Percentiles rank a stretch among this genome's conserved stretches.
Conservation (phyloP, 495 filamentous ascomycete genomes). For the Xylaria flabelliformis region DNA sequence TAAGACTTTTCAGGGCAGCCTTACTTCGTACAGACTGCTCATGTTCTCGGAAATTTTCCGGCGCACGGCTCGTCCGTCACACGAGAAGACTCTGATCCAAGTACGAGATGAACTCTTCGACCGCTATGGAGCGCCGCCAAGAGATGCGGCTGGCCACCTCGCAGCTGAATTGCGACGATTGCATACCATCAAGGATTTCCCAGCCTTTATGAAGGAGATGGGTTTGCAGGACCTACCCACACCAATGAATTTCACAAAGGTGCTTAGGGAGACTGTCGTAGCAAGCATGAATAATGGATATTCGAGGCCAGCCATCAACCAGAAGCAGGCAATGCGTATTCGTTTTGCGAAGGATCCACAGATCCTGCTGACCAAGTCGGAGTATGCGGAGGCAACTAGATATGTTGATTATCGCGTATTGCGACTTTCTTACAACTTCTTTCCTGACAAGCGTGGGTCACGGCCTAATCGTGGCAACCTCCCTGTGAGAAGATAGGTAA, state of each 20-base stretch:
- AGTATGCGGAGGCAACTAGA: background rate
- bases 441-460: background rate
- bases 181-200: constrained; percentile 51
- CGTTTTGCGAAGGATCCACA: constrained; percentile 4
- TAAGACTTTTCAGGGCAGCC: constrained; percentile 54
- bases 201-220: constrained; percentile 52
- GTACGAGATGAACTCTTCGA: constrained; percentile 55
- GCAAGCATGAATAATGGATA: constrained; percentile 53
- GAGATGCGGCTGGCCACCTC: constrained; percentile 47
- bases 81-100: constrained; percentile 41
- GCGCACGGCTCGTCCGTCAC: constrained; percentile 47
- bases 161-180: constrained; percentile 51
- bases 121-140: constrained; percentile 54
- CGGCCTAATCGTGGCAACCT: background rate
- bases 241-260: constrained; percentile 40
- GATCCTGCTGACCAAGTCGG: background rate
- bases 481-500: background rate
- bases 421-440: background rate
- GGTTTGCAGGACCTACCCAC: constrained; percentile 41
- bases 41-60: constrained; percentile 62
- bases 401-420: background rate
- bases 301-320: constrained; percentile 33
- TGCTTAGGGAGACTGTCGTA: constrained; percentile 47
- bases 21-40: constrained; percentile 57
- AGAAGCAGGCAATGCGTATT: background rate